A percentile compares a stretch with the other conserved stretches of the same genome.
phyloP scores from a whole-genome alignment of 1,284 basidiomycete genomes.

The Sporisorium exsertum region DNA sequence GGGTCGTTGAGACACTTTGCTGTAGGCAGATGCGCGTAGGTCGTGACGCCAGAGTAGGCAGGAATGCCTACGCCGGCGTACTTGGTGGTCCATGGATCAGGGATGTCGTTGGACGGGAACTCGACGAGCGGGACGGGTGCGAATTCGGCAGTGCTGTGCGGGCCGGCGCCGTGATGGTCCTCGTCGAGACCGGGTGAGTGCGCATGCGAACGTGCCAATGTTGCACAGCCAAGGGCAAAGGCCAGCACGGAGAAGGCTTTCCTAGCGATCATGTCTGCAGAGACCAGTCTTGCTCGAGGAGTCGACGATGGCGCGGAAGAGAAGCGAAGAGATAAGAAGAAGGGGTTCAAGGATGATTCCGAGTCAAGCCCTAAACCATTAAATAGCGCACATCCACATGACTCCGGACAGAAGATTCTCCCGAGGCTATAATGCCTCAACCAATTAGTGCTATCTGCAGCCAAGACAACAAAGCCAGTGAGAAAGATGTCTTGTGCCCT shows the following conservation, averaged over 20 bases:
- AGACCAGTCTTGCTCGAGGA: neutral
- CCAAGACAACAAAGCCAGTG: neutral
- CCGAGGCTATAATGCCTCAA: conserved; percentile 9
- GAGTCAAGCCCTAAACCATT: neutral
- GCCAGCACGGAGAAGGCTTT: conserved; percentile 5
- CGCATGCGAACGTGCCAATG: conserved; percentile 19
- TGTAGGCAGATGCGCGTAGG: conserved; percentile 52
- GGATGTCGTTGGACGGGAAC: conserved; percentile 45
- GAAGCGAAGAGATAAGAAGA: neutral
- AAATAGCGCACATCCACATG: conserved; percentile 1
- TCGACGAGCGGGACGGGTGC: conserved; percentile 38
- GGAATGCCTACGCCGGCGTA: conserved; percentile 38
- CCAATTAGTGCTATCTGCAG: neutral
- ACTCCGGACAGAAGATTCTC: too few relatives aligned
- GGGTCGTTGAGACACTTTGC: conserved; percentile 34
- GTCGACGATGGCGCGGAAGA: neutral
- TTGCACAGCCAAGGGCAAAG: conserved; percentile 1
- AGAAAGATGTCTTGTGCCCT: conserved; percentile 8
- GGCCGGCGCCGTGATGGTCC: conserved; percentile 43
- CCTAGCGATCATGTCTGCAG: conserved; percentile 16
- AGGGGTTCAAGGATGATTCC: too few relatives aligned
- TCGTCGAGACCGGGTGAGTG: conserved; percentile 39
- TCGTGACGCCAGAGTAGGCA: conserved; percentile 48
- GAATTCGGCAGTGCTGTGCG: conserved; percentile 38
- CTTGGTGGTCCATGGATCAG: conserved; percentile 45